These are phyloP conservation scores for Quercus berberidifolia DNA, from an alignment of 306 rosid species.

Conservation along the genomic window DNA sequence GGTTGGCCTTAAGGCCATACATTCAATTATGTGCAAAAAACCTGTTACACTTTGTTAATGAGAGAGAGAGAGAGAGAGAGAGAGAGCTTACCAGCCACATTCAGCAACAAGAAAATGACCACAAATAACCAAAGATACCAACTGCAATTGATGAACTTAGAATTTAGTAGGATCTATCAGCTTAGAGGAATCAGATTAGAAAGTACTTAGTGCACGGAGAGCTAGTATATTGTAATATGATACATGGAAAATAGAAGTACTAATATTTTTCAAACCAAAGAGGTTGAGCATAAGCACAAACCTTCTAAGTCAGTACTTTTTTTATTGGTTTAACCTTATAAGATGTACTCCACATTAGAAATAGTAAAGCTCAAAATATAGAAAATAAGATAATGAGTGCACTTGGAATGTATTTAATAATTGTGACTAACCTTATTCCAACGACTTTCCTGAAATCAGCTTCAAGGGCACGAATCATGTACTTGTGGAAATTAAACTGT, in stretches of 20 bases:
- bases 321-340: not conserved
- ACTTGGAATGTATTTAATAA: not conserved
- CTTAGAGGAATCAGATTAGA: not conserved
- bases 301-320: no score
- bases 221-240: not conserved
- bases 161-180: not conserved
- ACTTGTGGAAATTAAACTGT: conserved; percentile 32
- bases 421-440: conserved; percentile 27
- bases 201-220: not conserved
- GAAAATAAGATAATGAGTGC: not conserved
- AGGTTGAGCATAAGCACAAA: no score
- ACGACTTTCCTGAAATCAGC: conserved; percentile 35
- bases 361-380: not conserved
- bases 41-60: not conserved
- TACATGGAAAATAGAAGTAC: not conserved
- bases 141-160: conserved; percentile 3
- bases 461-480: conserved; percentile 37
- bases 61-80: not conserved
- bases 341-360: not conserved
- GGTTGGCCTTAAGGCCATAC: not conserved
- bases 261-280: not conserved
- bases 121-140: conserved; percentile 38
- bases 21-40: not conserved
- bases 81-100: conserved; percentile 23
- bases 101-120: conserved; percentile 30